Conservation (phyloP, 129 eudicot genomes). For the Lonicera japonica region DNA sequence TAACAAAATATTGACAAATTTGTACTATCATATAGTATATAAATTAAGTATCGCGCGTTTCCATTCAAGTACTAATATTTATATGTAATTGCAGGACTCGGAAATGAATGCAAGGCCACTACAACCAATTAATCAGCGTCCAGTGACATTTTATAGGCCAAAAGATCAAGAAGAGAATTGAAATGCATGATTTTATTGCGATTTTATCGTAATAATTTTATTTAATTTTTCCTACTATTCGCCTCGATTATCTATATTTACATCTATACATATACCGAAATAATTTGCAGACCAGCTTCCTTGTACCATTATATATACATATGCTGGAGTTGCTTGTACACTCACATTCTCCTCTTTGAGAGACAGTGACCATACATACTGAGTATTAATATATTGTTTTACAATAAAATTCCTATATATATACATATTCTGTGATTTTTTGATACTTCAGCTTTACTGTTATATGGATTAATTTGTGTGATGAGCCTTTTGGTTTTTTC, state of each 20-base stretch:
- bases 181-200: background rate
- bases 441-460: too few relatives aligned
- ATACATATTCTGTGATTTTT: background rate
- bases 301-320: background rate
- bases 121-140: conserved; percentile 40
- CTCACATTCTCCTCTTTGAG: too few relatives aligned
- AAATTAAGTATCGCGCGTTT: too few relatives aligned
- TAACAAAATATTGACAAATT: too few relatives aligned
- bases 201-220: background rate
- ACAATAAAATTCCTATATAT: too few relatives aligned
- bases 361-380: too few relatives aligned
- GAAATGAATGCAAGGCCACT: conserved; percentile 48
- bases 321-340: too few relatives aligned
- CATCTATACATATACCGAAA: background rate
- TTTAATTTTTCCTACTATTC: too few relatives aligned
- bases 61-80: background rate
- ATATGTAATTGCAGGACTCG: conserved; percentile 16
- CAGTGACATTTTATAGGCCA: conserved; percentile 38
- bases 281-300: background rate
- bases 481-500: too few relatives aligned
- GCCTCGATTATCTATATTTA: background rate
- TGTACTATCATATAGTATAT: too few relatives aligned
- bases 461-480: too few relatives aligned
- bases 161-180: conserved; percentile 2
- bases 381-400: too few relatives aligned